Base-by-base conservation (phyloP, 345 rosid species). In the Balakata baccata region DNA sequence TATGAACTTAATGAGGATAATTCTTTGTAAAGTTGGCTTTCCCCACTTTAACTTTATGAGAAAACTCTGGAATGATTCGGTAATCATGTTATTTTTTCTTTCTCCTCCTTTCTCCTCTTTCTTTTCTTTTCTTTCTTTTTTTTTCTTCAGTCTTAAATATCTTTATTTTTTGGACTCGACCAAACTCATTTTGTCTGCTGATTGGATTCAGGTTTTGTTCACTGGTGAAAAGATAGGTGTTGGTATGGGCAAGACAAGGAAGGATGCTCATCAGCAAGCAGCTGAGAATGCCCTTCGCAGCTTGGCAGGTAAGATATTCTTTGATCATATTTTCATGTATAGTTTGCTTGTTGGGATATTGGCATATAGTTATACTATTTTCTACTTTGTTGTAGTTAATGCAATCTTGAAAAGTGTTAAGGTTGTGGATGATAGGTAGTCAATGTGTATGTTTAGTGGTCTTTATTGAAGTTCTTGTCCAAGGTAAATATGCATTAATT, bases 171-270 rank as follows among this genome's bases (percentile, higher is more conserved):
- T 56, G 47, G 50, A 8, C 37, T 43, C 47, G 41, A 22, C 49
- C 11, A 52, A 54, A 46, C 75, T 69, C 43, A 51, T 74, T 67
- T 56, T 63, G 16, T 53, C 71, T 67, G 23, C 29, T 72, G 70
- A 64, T 70, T 50, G 78, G 49, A 49, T 73, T 63, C 75, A 95
- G 98, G 99, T 89, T 73, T 81, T 88, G 72, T 94, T 92, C 81
- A 81, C 92, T 38, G 97, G 98, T 18, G 99, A 96, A 84, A 93
- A 91, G 91, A 91, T 96, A 73, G 98, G 88, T 80, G 88, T 78
- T 87, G 99, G 99, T 70, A 91, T 96, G 98, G 99, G 93, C 51
- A 96, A 88, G 86, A 96, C 98, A 22, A 85, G 92, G 85, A 91
- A 88, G 82, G 97, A 93, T 83, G 98, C 99, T 58, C 97, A 93